phyloP scores from a whole-genome alignment of 208 protist genomes.

The Acanthamoeba healyi region DNA sequence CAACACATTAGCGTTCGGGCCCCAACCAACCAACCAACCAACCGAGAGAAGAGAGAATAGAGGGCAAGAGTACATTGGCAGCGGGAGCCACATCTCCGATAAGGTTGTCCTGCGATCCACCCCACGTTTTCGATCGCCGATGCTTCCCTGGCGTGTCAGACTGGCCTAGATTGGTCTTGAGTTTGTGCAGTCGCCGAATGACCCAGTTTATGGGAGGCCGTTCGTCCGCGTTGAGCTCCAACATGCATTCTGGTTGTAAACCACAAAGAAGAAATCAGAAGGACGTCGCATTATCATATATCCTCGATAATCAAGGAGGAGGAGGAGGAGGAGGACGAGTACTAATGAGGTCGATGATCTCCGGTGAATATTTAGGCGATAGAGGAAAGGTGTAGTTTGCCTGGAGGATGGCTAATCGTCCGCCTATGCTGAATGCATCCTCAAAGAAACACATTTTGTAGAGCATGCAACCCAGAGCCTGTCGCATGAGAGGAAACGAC shows the following conservation, averaged over 20 bases:
- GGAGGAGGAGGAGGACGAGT: background rate
- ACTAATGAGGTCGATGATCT: slow-evolving; percentile 45
- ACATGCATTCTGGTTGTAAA: background rate
- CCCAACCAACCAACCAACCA: too few species aligned
- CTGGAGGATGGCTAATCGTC: slow-evolving; percentile 54
- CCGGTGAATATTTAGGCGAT: slow-evolving; percentile 38
- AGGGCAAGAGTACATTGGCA: too few species aligned
- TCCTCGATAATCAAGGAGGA: background rate
- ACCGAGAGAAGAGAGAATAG: background rate
- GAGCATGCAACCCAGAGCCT: slow-evolving; percentile 71
- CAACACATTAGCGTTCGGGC: too few species aligned
- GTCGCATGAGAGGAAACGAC: too few species aligned
- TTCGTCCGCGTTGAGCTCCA: slow-evolving; percentile 32
- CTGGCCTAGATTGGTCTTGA: background rate
- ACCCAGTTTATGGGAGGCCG: slow-evolving; percentile 42
- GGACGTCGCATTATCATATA: background rate
- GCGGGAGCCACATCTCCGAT: too few species aligned
- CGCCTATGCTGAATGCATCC: slow-evolving; percentile 70
- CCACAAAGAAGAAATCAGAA: background rate
- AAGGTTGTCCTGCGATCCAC: slow-evolving; percentile 14
- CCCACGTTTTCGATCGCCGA: slow-evolving; percentile 39
- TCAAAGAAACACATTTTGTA: slow-evolving; percentile 76
- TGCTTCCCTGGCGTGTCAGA: background rate
- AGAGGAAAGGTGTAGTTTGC: slow-evolving; percentile 51
- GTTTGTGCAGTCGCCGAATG: slow-evolving; percentile 29